Evolutionary conservation across 345 rosid genomes (phyloP).

Genomic region (Eucalyptus curtisii): DNA sequence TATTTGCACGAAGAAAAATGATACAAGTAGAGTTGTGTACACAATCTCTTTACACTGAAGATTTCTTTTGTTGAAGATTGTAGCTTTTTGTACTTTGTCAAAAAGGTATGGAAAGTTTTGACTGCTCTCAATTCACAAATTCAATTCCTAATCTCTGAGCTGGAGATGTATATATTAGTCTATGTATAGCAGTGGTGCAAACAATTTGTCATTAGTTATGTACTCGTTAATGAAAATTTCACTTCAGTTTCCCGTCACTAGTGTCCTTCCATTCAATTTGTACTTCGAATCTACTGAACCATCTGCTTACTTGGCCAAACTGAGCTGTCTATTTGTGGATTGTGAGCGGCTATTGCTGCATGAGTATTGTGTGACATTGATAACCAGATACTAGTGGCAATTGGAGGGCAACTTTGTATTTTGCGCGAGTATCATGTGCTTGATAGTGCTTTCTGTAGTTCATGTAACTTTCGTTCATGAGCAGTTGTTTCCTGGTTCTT

Average conservation of each 20-base stretch:
- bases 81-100: slow-evolving; percentile 8
- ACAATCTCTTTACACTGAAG: not conserved
- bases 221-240: not conserved
- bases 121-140: slow-evolving; percentile 7
- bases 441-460: not conserved
- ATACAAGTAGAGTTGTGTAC: not conserved
- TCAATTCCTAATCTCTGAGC: not conserved
- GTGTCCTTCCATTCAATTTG: not conserved
- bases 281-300: not conserved
- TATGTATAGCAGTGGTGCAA: not conserved
- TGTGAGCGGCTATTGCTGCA: not conserved
- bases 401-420: not conserved
- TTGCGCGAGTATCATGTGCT: not conserved
- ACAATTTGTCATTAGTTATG: not conserved
- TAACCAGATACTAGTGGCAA: not conserved
- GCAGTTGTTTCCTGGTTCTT: not conserved
- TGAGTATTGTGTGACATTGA: not conserved
- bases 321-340: not conserved
- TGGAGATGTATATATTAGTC: not conserved
- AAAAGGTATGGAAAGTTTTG: slow-evolving; percentile 10
- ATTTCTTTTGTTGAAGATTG: not conserved
- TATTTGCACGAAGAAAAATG: not conserved
- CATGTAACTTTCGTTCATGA: not conserved
- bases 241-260: not conserved
- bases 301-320: not conserved